A percentile compares a stretch with the other conserved stretches of the same genome.
These are phyloP conservation scores for Pythium apleroticum DNA, from an alignment of 352 stramenopile species.

Conservation along the genomic window DNA sequence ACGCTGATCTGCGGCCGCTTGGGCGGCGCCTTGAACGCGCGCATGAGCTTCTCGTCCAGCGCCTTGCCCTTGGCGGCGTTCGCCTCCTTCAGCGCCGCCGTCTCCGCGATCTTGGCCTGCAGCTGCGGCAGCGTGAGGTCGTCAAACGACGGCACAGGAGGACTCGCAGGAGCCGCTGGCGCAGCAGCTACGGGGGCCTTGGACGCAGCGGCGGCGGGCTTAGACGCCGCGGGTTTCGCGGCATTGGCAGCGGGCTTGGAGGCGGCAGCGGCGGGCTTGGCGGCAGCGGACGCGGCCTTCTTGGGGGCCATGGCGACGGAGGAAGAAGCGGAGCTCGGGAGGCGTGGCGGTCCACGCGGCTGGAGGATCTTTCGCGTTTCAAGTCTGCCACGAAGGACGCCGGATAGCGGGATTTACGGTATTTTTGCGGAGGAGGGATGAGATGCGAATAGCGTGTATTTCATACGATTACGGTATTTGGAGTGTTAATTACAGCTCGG, in stretches of 20 bases:
- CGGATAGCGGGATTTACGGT: constrained; percentile 10
- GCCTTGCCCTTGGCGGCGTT: constrained; percentile 61
- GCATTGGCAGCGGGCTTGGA: background rate
- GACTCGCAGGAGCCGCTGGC: background rate
- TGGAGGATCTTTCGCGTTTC: constrained; percentile 13
- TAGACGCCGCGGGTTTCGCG: background rate
- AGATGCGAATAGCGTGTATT: too few species aligned
- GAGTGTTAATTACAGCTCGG: too few species aligned
- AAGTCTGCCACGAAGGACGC: background rate
- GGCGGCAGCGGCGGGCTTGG: background rate
- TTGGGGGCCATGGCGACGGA: constrained; percentile 1
- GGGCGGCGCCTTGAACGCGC: constrained; percentile 68
- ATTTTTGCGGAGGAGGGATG: background rate
- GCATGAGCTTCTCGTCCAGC: constrained; percentile 72
- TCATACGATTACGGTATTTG: too few species aligned
- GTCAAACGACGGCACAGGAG: constrained; percentile 3
- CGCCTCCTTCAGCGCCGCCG: constrained; percentile 35
- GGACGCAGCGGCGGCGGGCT: background rate
- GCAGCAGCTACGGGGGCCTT: background rate
- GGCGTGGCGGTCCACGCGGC: background rate
- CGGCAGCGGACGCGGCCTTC: background rate
- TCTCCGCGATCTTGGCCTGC: constrained; percentile 45
- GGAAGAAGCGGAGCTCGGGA: constrained; percentile 3
- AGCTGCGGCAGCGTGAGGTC: constrained; percentile 44
- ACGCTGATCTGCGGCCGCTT: constrained; percentile 54